Conservation (phyloP, 352 stramenopile species). For the Globisporangium canariense region DNA sequence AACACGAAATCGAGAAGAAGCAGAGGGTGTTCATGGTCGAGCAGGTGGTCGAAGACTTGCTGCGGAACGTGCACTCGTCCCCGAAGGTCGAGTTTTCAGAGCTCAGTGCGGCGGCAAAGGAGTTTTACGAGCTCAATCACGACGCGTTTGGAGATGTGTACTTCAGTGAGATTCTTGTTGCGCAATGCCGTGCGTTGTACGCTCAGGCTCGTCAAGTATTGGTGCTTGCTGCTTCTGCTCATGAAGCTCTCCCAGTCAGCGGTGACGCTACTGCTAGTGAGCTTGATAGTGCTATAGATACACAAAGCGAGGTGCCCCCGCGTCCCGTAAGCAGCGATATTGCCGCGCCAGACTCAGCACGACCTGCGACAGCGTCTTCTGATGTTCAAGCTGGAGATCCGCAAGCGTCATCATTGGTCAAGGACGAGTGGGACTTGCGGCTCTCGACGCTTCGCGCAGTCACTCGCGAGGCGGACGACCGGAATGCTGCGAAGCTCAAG, state of each 20-base stretch:
- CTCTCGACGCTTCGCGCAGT: conserved; percentile 27
- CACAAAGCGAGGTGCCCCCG: neutral
- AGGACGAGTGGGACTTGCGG: conserved; percentile 31
- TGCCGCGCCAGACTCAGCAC: neutral
- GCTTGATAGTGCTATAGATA: neutral
- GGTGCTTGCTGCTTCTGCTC: neutral
- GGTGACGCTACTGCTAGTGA: neutral
- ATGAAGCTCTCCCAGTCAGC: neutral
- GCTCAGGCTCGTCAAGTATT: conserved; percentile 21
- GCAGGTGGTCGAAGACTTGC: conserved; percentile 52
- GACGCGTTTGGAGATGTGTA: conserved; percentile 32
- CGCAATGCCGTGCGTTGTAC: conserved; percentile 25
- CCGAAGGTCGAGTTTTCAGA: conserved; percentile 22
- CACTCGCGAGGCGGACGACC: conserved; percentile 26
- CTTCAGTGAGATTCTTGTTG: conserved; percentile 28
- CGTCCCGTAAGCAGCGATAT: neutral
- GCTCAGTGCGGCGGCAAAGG: conserved; percentile 20
- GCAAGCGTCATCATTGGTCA: neutral
- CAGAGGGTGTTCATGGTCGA: conserved; percentile 47
- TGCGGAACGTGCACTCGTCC: conserved; percentile 32
- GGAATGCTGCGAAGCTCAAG: conserved; percentile 19
- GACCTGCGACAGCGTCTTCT: neutral
- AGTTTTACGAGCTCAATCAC: conserved; percentile 13
- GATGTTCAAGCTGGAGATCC: neutral
- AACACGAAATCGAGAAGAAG: conserved; percentile 15